Percentiles rank a stretch among this genome's conserved stretches.
Evolutionary conservation across 192 early-diverging fungal genomes (phyloP).

Genomic region (Backusella tarrabulga): DNA sequence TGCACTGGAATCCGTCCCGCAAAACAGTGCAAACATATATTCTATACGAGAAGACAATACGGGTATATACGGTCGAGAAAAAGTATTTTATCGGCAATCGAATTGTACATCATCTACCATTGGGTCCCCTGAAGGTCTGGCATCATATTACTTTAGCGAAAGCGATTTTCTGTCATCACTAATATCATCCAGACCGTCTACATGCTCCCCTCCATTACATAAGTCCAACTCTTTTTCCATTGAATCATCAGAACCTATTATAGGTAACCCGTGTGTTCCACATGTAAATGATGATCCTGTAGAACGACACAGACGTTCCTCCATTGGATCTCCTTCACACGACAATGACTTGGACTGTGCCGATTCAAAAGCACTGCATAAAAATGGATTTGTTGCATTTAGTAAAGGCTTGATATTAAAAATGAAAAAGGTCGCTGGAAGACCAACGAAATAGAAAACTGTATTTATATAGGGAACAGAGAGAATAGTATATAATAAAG

Average conservation of each 20-base stretch:
- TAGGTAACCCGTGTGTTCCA: background rate
- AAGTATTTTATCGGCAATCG: background rate
- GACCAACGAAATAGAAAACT: background rate
- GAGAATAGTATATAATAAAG: background rate
- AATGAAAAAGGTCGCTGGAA: background rate
- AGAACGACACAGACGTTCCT: background rate
- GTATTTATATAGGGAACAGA: too few species aligned
- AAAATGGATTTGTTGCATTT: background rate
- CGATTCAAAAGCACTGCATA: background rate
- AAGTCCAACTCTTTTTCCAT: background rate
- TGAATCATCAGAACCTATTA: background rate
- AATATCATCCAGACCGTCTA: constrained; percentile 4
- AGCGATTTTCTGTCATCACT: background rate
- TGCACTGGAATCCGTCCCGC: background rate
- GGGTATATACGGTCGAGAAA: background rate
- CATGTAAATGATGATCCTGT: background rate
- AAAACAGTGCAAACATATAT: background rate
- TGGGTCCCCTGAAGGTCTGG: background rate
- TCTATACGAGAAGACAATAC: background rate
- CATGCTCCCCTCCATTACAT: background rate
- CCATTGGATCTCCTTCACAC: background rate
- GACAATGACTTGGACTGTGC: background rate
- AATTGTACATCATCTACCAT: background rate
- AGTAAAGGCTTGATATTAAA: constrained; percentile 1
- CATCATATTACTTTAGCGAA: constrained; percentile 5